Conservation (phyloP, 306 rosid species). For the Adenanthera pavonina region DNA sequence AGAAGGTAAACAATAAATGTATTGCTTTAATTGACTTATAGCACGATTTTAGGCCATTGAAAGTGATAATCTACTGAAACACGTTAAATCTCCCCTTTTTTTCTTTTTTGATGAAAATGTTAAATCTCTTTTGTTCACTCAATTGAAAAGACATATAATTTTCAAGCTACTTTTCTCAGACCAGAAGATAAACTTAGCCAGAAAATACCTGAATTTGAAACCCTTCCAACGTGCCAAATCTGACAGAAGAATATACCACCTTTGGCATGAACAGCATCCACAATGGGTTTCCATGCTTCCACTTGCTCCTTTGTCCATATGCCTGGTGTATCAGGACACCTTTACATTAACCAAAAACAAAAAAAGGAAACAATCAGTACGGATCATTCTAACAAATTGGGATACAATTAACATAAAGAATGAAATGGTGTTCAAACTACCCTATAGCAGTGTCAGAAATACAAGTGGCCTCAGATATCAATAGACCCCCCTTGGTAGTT, state of each 20-base stretch:
- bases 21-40: background rate
- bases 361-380: too few species aligned
- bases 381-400: too few species aligned
- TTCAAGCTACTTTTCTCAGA: background rate
- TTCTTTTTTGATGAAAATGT: too few species aligned
- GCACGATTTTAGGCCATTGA: background rate
- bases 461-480: background rate
- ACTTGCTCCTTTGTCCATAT: background rate
- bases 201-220: background rate
- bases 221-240: slow-evolving; percentile 1
- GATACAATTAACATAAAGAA: background rate
- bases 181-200: background rate
- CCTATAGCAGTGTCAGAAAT: background rate
- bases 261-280: slow-evolving; percentile 12
- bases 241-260: background rate
- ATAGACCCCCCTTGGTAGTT: background rate
- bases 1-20: background rate
- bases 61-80: background rate
- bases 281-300: background rate
- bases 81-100: background rate
- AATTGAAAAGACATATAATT: background rate
- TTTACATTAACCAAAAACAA: too few species aligned
- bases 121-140: background rate
- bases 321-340: too few species aligned
- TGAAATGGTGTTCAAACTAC: background rate